phyloP scores from a whole-genome alignment of 2,329 filamentous ascomycete genomes.

The Pyrenophora graminea region DNA sequence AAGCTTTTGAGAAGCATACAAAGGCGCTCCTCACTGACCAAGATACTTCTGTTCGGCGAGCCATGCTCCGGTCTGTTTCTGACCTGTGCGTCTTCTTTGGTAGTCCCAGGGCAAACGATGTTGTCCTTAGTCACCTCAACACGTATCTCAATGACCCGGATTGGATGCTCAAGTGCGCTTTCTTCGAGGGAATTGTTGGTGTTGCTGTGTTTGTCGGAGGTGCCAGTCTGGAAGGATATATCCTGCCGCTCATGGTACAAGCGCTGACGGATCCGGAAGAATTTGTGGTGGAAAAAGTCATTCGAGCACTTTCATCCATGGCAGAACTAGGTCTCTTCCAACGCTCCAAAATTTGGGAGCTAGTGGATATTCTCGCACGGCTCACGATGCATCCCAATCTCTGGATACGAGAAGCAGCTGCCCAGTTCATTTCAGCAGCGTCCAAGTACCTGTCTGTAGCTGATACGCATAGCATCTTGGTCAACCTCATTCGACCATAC shows the following conservation, averaged over 20 bases:
- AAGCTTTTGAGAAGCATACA: conserved; percentile 83
- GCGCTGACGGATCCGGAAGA: conserved; percentile 92
- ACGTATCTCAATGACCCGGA: conserved; percentile 96
- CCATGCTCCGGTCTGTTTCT: conserved; percentile 88
- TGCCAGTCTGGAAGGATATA: conserved; percentile 89
- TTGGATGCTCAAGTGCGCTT: conserved; percentile 95
- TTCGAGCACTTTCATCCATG: conserved; percentile 86
- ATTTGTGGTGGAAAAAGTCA: conserved; percentile 86
- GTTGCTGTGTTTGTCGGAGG: conserved; percentile 90
- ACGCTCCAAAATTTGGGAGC: conserved; percentile 80
- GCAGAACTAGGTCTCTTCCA: conserved; percentile 87
- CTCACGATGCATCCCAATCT: conserved; percentile 93
- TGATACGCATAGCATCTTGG: conserved; percentile 80
- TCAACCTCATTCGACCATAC: conserved; percentile 80
- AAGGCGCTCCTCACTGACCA: conserved; percentile 87
- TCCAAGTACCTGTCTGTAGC: conserved; percentile 76
- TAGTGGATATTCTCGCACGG: conserved; percentile 79
- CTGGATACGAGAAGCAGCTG: conserved; percentile 90
- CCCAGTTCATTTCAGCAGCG: conserved; percentile 78
- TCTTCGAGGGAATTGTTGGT: conserved; percentile 93
- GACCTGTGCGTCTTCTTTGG: conserved; percentile 95
- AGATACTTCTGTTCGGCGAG: conserved; percentile 82
- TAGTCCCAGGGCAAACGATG: conserved; percentile 87
- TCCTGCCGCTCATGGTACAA: conserved; percentile 92
- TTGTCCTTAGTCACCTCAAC: conserved; percentile 94